Evolutionary conservation across 306 rosid species (phyloP).

Genomic region (Vigna unguiculata): DNA sequence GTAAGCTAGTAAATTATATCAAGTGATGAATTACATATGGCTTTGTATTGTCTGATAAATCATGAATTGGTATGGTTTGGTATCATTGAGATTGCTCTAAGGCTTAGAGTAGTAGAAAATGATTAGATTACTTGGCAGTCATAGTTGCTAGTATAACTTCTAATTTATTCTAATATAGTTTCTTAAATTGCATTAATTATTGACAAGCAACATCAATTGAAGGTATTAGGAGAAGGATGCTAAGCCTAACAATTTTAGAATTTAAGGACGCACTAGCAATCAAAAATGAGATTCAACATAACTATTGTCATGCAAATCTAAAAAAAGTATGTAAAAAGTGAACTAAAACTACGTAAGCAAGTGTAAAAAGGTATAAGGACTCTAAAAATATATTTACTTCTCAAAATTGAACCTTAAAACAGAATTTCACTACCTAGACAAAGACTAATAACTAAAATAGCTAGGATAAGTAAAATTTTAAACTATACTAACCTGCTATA

Average conservation of each 20-base stretch:
- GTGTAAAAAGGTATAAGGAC: too few species aligned
- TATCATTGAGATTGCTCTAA: background rate
- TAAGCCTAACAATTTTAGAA: background rate
- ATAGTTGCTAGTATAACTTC: background rate
- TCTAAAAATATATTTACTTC: too few species aligned
- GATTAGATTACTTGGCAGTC: background rate
- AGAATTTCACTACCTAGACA: too few species aligned
- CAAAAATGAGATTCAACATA: too few species aligned
- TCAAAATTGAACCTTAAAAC: too few species aligned
- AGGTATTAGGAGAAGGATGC: background rate
- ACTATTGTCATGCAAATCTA: too few species aligned
- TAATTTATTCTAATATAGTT: background rate
- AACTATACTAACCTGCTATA: too few species aligned
- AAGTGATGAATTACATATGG: background rate
- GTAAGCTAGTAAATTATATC: background rate
- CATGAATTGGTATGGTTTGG: background rate
- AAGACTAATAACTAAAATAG: too few species aligned
- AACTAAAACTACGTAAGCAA: too few species aligned
- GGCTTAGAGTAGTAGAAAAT: conserved; percentile 14
- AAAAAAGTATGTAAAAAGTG: too few species aligned
- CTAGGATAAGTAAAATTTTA: too few species aligned
- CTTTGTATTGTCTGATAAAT: background rate
- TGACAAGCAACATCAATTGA: background rate
- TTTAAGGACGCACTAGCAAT: too few species aligned
- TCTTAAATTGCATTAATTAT: background rate